Conservation (phyloP, 768 basidiomycete species). For the Termitomyces sp. region DNA sequence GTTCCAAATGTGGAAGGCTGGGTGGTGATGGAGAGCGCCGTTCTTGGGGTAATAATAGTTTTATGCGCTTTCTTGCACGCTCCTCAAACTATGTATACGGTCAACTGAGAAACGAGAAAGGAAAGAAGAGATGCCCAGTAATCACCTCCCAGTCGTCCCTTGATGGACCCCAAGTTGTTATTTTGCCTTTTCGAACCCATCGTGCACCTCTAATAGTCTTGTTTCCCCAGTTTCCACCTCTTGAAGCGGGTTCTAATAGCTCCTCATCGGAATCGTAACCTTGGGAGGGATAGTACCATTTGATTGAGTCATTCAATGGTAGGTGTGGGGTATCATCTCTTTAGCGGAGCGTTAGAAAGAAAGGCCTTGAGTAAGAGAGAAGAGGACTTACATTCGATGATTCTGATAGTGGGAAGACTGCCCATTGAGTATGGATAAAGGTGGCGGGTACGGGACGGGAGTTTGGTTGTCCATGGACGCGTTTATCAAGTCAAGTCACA, state of each 20-base stretch:
- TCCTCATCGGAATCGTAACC: conserved; percentile 69
- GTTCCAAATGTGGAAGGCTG: conserved; percentile 68
- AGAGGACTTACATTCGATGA: conserved; percentile 24
- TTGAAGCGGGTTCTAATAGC: conserved; percentile 38
- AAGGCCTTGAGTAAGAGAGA: neutral
- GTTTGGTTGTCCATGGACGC: conserved; percentile 12
- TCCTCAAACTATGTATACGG: conserved; percentile 62
- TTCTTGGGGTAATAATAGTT: conserved; percentile 57
- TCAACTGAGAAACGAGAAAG: conserved; percentile 9
- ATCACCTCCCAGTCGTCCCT: conserved; percentile 86
- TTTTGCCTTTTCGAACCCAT: conserved; percentile 82
- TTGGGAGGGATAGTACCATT: conserved; percentile 84
- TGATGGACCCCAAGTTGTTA: conserved; percentile 79
- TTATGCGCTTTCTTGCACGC: conserved; percentile 77
- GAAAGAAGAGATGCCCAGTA: conserved; percentile 1
- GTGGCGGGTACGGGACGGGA: conserved; percentile 4
- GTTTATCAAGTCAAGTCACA: neutral
- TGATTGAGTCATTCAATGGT: conserved; percentile 67
- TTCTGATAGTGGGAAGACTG: conserved; percentile 11
- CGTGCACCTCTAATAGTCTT: conserved; percentile 73
- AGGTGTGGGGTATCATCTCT: conserved; percentile 22
- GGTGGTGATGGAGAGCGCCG: conserved; percentile 71
- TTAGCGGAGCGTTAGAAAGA: neutral
- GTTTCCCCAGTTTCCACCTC: conserved; percentile 80
- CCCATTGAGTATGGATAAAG: neutral